Percentiles rank a stretch among this genome's conserved stretches.
Evolutionary conservation across 805 yeast genomes (phyloP).

Genomic region (Torulaspora maleeae): DNA sequence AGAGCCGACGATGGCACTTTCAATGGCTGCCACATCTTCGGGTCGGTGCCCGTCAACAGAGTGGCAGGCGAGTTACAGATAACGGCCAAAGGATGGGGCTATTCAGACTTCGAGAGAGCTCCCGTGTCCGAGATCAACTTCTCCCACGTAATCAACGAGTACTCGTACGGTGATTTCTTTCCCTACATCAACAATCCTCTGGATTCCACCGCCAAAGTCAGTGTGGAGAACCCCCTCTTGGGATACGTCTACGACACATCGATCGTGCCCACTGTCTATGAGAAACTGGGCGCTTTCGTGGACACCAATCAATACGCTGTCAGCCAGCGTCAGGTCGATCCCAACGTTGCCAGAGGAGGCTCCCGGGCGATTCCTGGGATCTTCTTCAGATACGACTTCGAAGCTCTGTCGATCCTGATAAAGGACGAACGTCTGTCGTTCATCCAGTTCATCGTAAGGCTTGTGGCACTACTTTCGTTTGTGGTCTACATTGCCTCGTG

Average conservation of each 20-base stretch:
- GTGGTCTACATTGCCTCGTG: conserved; percentile 65
- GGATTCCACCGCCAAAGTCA: conserved; percentile 61
- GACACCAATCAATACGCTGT: conserved; percentile 85
- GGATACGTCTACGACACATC: conserved; percentile 62
- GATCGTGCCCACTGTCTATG: conserved; percentile 79
- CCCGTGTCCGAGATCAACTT: conserved; percentile 59
- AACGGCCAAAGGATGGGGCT: conserved; percentile 70
- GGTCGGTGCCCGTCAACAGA: conserved; percentile 76
- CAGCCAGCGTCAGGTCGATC: conserved; percentile 44
- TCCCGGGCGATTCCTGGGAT: conserved; percentile 61
- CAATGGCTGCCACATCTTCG: conserved; percentile 80
- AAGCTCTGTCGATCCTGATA: conserved; percentile 69
- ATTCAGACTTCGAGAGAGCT: conserved; percentile 41
- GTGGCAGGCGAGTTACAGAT: conserved; percentile 84
- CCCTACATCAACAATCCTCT: conserved; percentile 87
- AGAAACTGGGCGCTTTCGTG: conserved; percentile 61
- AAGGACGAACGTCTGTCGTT: conserved; percentile 73
- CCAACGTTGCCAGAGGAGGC: conserved; percentile 12
- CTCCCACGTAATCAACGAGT: conserved; percentile 78
- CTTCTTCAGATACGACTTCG: conserved; percentile 79
- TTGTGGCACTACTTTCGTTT: conserved; percentile 83
- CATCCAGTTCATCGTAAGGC: conserved; percentile 66
- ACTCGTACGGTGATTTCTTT: conserved; percentile 85
- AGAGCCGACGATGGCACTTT: conserved; percentile 40
- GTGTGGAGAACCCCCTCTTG: conserved; percentile 46